These are phyloP conservation scores for Anethum foeniculum DNA, from an alignment of 140 eudicot genomes.

Conservation along the genomic window DNA sequence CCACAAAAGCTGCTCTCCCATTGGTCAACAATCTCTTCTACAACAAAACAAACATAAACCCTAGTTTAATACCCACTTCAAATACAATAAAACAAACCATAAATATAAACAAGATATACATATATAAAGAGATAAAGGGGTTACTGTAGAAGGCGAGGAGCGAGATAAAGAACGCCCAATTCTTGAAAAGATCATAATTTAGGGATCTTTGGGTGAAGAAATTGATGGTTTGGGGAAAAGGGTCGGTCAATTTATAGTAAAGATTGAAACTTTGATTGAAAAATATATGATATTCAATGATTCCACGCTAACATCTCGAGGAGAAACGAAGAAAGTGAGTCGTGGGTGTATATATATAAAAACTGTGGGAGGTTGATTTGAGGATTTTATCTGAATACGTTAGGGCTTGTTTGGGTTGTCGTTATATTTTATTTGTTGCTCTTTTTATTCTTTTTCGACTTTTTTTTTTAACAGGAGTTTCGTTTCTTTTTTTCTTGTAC, in stretches of 20 bases:
- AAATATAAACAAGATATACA: background rate
- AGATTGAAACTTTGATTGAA: background rate
- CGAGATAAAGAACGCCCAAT: slow-evolving; percentile 65
- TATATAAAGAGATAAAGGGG: background rate
- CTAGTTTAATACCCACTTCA: background rate
- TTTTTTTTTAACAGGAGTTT: too few relatives aligned
- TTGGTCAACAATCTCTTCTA: slow-evolving; percentile 52
- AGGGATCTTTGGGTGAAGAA: background rate
- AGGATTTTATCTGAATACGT: background rate
- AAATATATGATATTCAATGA: background rate
- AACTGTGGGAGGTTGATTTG: background rate
- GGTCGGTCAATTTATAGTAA: background rate
- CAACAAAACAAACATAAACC: slow-evolving; percentile 7
- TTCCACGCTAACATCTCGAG: slow-evolving; percentile 5
- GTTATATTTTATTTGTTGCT: background rate
- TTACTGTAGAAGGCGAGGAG: slow-evolving; percentile 54
- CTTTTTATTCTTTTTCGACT: slow-evolving; percentile 38
- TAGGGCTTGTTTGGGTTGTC: background rate
- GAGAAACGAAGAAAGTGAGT: background rate
- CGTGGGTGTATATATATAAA: background rate
- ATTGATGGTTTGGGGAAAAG: background rate
- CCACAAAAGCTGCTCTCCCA: slow-evolving; percentile 35
- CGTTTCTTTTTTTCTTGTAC: too few relatives aligned
- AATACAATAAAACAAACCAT: background rate
- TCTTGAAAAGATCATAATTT: slow-evolving; percentile 54